Base-by-base conservation (phyloP, 371 early-diverging fungal genomes). In the Coemansia sp. region DNA sequence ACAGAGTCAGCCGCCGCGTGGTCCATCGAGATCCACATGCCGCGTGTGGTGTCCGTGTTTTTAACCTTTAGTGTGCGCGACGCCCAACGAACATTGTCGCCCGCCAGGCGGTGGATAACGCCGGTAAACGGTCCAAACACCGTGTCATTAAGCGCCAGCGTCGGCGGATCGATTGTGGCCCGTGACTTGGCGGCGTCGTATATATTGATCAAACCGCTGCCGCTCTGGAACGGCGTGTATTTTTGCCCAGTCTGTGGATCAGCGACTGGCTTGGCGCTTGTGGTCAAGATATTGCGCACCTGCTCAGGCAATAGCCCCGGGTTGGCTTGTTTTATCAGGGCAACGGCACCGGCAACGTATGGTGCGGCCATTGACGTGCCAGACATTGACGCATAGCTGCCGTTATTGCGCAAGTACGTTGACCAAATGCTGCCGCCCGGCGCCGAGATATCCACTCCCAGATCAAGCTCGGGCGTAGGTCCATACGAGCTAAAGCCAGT, bases 361-460 rank as follows among this genome's bases (percentile, higher is more conserved):
- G 91, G 90, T 32, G 86, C 82, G 3, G 91, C 86, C 90, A 86
- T 86, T 33, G 85, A 85, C 12, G 87, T 87, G 29, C 90, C 90
- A 34, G 84, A 83, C 60, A 82, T 60, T 11, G 83, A 62, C n/a
- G 77, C 82, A 60, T 86, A 89, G 5, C 52, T 55, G 14, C 81
- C 81, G 40, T 65, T 54, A 37, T 62, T 66, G 36, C 68, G 46
- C 6, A 82, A 84, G 38, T 77, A 85, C 58, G 88, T 87, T 8
- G 89, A 88, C 67, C 82, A 86, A 31, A 90, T 88, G 50, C 82
- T 78, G 7, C 87, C 88, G 12, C 90, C 90, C 1, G 89, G 89
- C 2, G 86, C 88, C 34, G 81, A 79, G 5, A 89, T 32, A 52
- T 87, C 84, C 8, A 88, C 72, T n/a, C 83, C 86, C 55, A 88